Evolutionary conservation across 2,329 filamentous ascomycete species (phyloP), one percentile per base, ranked within the genome.

Genomic region (Penicillium sp.): DNA sequence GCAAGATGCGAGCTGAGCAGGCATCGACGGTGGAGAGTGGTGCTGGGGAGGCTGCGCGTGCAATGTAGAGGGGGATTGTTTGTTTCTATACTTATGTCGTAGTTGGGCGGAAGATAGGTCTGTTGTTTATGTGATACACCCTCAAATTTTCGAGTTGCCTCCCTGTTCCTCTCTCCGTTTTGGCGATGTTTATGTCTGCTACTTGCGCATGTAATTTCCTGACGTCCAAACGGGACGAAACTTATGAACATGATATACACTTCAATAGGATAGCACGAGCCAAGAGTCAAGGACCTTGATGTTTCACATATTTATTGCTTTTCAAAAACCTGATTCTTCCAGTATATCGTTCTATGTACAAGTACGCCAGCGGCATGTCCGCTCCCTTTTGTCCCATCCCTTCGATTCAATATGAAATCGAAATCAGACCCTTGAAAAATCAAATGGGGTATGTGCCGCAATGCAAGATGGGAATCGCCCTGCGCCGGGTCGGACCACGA

Each of bases 11-110:
- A 59, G 78, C 76, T 50, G 79, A 79, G 34, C 86, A 86, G 73
- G 78, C 79, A 47, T 81, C 83, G 52, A 80, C 82, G 39, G 78
- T 87, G 54, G 84, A 87, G 58, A 82, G 80, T 62, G 83, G 84
- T 22, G 85, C 82, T 47, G 86, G 85, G 8, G 85, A 87, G 73
- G 85, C 82, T 57, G 86, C 85, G 41, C 80, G 87, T 64, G 86
- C 84, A 47, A 63, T 78, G 8, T 78, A 73, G 61, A 37, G 34
- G 28, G 10, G 34, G 20, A 15, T 15, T 50, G 14, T 35, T 15
- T 50, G 14, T 35, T 52, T 39, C 37, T 35, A 34, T 17, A 35
- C 25, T 55, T 42, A 35, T 47, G 53, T 54, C 50, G 43, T 45
- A 41, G 20, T 10, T 22, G 43, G 39, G 48, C 61, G 47, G 38